Evolutionary conservation across 768 basidiomycete genomes (phyloP).

Genomic region (Termitomyces sp.): DNA sequence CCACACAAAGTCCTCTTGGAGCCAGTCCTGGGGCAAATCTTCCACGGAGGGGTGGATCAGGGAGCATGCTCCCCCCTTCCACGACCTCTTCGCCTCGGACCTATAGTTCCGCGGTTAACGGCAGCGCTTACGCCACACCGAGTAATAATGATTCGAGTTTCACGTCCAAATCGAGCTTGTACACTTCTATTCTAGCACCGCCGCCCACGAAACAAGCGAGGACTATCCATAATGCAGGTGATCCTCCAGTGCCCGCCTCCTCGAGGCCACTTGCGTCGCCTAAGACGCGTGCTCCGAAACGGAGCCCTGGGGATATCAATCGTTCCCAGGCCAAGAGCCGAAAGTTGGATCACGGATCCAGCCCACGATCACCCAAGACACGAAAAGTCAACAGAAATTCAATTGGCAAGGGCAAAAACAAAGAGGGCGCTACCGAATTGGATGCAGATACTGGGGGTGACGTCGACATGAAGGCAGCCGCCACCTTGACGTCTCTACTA

Average conservation of each 20-base stretch:
- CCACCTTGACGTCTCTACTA: constrained; percentile 68
- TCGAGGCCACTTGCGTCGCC: constrained; percentile 40
- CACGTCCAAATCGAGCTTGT: constrained; percentile 47
- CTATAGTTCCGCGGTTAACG: constrained; percentile 33
- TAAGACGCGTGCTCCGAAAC: constrained; percentile 33
- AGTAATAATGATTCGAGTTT: constrained; percentile 25
- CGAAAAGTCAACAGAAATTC: constrained; percentile 36
- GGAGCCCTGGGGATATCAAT: constrained; percentile 41
- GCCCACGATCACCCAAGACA: constrained; percentile 32
- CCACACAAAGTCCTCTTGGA: constrained; percentile 40
- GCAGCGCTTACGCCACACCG: constrained; percentile 22
- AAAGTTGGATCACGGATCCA: constrained; percentile 22
- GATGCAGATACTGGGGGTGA: constrained; percentile 45
- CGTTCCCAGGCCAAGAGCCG: constrained; percentile 41
- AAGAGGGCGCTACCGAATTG: constrained; percentile 12
- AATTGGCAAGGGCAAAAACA: constrained; percentile 39
- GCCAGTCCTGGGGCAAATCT: constrained; percentile 20
- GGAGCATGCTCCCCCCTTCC: constrained; percentile 41
- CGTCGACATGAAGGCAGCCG: constrained; percentile 79
- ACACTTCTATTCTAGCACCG: constrained; percentile 68
- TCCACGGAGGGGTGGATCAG: constrained; percentile 33
- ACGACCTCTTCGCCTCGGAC: constrained; percentile 37
- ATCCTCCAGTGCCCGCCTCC: constrained; percentile 60
- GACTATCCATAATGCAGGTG: constrained; percentile 70
- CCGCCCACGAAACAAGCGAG: constrained; percentile 73